A percentile compares a stretch with the other conserved stretches of the same genome.
Conservation (phyloP, 2,329 filamentous ascomycete genomes). For the Fusarium drepaniforme region DNA sequence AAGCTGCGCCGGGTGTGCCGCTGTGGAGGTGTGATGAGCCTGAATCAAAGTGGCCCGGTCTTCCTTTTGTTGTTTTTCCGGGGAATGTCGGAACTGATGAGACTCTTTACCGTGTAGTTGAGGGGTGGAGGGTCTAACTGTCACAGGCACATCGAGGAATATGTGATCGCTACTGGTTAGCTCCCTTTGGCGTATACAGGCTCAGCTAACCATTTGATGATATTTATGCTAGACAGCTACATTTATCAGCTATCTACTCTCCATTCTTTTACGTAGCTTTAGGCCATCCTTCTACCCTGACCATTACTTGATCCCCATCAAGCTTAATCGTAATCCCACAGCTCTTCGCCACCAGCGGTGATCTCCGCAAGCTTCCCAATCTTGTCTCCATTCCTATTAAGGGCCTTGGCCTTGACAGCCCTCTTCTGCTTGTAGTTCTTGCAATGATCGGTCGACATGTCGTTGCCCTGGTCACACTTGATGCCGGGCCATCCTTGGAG, state of each 20-base stretch:
- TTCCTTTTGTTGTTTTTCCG: conserved; percentile 57
- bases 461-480: not conserved
- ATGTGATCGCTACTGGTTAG: not conserved
- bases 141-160: not conserved
- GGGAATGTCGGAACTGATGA: conserved; percentile 36
- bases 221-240: not conserved
- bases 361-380: not conserved
- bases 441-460: not conserved
- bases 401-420: not conserved
- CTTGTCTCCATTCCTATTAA: not conserved
- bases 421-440: not conserved
- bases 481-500: not conserved
- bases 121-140: conserved; percentile 19
- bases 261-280: not conserved
- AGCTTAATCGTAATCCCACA: not conserved
- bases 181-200: not conserved
- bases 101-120: conserved; percentile 32
- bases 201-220: not conserved
- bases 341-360: not conserved
- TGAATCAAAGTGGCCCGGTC: conserved; percentile 60
- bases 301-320: not conserved
- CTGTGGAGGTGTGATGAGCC: conserved; percentile 69
- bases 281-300: not conserved
- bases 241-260: not conserved
- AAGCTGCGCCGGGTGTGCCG: conserved; percentile 69